These are phyloP conservation scores for Asclepias syriaca DNA, from an alignment of 257 asterid genomes.

Conservation along the genomic window DNA sequence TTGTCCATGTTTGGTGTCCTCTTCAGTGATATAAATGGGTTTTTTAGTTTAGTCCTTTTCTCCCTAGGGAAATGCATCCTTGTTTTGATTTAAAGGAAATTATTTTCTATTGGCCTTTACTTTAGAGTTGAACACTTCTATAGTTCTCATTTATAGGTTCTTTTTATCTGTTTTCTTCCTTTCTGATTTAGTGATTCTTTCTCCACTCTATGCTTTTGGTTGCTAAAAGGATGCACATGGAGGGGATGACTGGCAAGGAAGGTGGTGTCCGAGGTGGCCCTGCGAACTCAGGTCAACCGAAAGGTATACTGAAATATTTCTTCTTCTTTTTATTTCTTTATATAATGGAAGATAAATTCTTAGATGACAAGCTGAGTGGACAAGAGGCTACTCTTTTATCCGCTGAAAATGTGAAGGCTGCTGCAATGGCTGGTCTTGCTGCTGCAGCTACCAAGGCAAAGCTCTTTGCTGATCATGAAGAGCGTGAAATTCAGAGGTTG, in stretches of 20 bases:
- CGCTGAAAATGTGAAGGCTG: conserved; percentile 61
- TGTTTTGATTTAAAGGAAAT: neutral
- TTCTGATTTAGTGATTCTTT: neutral
- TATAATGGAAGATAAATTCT: conserved; percentile 10
- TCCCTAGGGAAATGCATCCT: neutral
- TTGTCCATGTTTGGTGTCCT: neutral
- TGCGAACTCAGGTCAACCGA: conserved; percentile 31
- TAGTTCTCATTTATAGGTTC: neutral
- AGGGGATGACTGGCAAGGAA: conserved; percentile 32
- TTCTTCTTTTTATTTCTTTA: conserved; percentile 12
- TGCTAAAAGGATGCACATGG: conserved; percentile 22
- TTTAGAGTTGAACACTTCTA: neutral
- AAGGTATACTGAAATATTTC: conserved; percentile 29
- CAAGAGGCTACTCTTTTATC: conserved; percentile 52
- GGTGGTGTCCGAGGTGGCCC: conserved; percentile 42
- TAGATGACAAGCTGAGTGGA: conserved; percentile 26
- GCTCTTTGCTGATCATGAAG: conserved; percentile 98
- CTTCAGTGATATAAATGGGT: neutral
- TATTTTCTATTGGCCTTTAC: neutral
- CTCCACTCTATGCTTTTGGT: neutral
- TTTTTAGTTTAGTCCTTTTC: neutral
- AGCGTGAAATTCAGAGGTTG: conserved; percentile 94
- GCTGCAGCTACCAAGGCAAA: conserved; percentile 93
- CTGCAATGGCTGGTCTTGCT: conserved; percentile 89
- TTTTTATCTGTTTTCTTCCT: neutral